Base-by-base conservation (phyloP, 1,284 basidiomycete species). In the Sporisorium scitamineum region DNA sequence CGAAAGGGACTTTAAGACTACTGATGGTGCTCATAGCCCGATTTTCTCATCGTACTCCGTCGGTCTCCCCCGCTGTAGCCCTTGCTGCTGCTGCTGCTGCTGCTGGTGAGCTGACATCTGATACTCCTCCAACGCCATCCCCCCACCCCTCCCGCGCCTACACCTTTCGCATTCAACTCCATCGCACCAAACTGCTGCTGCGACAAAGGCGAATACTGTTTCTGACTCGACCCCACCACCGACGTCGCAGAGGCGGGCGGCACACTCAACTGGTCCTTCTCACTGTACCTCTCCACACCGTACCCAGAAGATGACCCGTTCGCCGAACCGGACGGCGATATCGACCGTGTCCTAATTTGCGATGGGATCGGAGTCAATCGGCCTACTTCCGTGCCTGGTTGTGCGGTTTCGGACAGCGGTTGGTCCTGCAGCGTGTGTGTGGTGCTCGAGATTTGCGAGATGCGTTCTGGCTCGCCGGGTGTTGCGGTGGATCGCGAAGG, bases 391-490 rank as follows among this genome's bases (percentile, higher is more conserved):
- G 27, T 54, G 32, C 51, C 32, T 10, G 45, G 20, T 26, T 37
- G 51, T 8, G 72, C 63, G 9, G 66, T 76, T n/a, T 82, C 81
- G 5, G 80, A 70, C 32, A 82, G 39, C 11, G 81, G 81, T 55
- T 82, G 81, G 47, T 82, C 80, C 34, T 72, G 68, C 27, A 82
- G 57, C 34, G 79, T 80, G 56, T 74, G 69, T 18, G 65, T 65
- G 24, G 61, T 51, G 42, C 65, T 70, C 24, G 79, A 78, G 22
- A 73, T 52, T 42, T 82, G 79, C 13, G 78, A 80, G 8, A 50
- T 32, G 16, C 67, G 54, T 1, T 65, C 73, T 3, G 66, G 58
- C 20, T 71, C 72, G 14, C 42, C 59, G n/a, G 32, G 37, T 8
- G 5, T 31, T 20, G 47, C 52, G 20, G 39, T 31, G 22, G 42